Conservation (phyloP, 2,329 filamentous ascomycete species). For the Alternaria conjuncta region DNA sequence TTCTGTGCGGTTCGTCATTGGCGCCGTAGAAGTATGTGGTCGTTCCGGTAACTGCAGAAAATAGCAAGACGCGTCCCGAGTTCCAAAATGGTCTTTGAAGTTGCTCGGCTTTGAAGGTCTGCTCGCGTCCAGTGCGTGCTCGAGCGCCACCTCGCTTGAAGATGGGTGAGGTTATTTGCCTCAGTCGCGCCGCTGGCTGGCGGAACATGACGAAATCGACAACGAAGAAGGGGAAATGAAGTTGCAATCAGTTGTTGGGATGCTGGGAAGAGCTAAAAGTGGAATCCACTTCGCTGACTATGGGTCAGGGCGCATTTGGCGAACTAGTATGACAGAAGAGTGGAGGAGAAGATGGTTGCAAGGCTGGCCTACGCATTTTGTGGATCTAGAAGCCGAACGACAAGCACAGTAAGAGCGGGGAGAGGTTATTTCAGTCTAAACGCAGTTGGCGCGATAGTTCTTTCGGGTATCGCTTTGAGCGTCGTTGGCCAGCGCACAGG, state of each 20-base stretch:
- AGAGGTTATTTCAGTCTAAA: slow-evolving; percentile 45
- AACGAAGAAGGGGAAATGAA: slow-evolving; percentile 12
- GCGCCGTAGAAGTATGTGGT: slow-evolving; percentile 60
- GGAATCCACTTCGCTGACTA: slow-evolving; percentile 30
- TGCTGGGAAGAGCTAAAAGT: slow-evolving; percentile 19
- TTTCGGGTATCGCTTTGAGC: slow-evolving; percentile 32
- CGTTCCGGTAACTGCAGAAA: slow-evolving; percentile 58
- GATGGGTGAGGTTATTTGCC: slow-evolving; percentile 36
- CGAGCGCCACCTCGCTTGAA: slow-evolving; percentile 37
- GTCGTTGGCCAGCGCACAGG: slow-evolving; percentile 42
- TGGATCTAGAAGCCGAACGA: slow-evolving; percentile 32
- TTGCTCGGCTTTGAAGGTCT: slow-evolving; percentile 22
- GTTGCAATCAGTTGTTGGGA: slow-evolving; percentile 20
- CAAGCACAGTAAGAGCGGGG: slow-evolving; percentile 36
- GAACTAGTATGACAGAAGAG: slow-evolving; percentile 26
- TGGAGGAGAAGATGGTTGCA: slow-evolving; percentile 23
- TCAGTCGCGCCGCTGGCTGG: slow-evolving; percentile 33
- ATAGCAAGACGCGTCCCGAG: slow-evolving; percentile 55
- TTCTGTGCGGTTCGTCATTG: slow-evolving; percentile 46
- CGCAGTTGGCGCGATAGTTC: slow-evolving; percentile 41
- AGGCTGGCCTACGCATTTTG: slow-evolving; percentile 35
- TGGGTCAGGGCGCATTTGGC: slow-evolving; percentile 27
- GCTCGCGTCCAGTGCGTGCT: slow-evolving; percentile 34
- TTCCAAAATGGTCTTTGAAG: slow-evolving; percentile 53
- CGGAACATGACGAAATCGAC: slow-evolving; percentile 41